Evolutionary conservation across 495 filamentous ascomycete species (phyloP), one percentile per base, ranked within the genome.

Genomic region (Filosporella fistucella): DNA sequence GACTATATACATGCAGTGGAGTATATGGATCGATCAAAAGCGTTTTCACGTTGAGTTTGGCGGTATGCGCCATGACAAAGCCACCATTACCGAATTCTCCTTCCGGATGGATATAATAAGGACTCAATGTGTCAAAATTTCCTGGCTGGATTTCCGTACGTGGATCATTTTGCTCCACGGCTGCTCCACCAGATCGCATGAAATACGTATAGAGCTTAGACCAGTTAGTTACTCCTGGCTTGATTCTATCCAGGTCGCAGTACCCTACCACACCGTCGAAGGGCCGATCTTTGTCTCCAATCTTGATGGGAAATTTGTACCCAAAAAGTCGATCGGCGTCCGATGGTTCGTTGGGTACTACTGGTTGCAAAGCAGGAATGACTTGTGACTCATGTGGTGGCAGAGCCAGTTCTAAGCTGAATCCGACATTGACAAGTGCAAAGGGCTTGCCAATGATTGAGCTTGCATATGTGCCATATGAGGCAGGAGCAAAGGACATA

Each of bases 351-450:
- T n/a, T n/a, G n/a, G n/a, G n/a, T n/a, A n/a, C n/a, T n/a, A n/a
- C n/a, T 14, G 44, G 37, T 11, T 51, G 16, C 14, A 37, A 14
- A 1, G 33, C 55, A 0, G 13, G 13, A 14, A 34, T 56, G 0
- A 54, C 40, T 37, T 63, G 56, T 30, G 54, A 55, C 14, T 13
- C 16, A 10, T 50, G 56, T 17, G 51, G 45, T 18, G 61, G 43
- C 17, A 17, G 35, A 13, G 59, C 63, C 0, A 78, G 56, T 55
- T 78, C 74, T 3, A 78, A 57, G 0, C 61, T 65, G 62, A 58
- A 70, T 1, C 67, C 74, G 29, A 58, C 56, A 36, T 74, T 70
- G 25, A 67, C 65, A 5, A 78, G 66, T 0, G 72, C 74, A 2
- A 78, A 58, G 0, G 74, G 75, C 40, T 59, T 61, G 4, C 75